Evolutionary conservation across 1,139 yeast species (phyloP), one percentile per base, ranked within the genome.

Genomic region (Protomyces inundatus): DNA sequence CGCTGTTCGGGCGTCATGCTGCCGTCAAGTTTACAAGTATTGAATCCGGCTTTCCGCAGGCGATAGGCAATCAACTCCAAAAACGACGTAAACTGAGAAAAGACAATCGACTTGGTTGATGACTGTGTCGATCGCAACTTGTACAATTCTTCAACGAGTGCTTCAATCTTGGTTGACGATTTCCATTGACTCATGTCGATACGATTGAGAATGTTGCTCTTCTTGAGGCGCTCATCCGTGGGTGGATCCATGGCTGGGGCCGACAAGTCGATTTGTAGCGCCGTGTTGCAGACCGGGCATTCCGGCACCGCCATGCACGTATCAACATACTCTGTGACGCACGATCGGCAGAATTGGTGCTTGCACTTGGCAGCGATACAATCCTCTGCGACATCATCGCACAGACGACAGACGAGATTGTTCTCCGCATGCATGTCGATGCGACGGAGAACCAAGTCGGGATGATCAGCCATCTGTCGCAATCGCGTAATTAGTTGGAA

Each of bases 401-500:
- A 95, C 35, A 93, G 75, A 69, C 89, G 95, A 73, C 98, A 93
- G 55, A 95, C 87, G 35, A 90, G 81, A 0, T 87, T 86, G 12
- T 90, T 90, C 23, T 79, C 80, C 1, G 71, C 74, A 4, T 73
- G 74, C 7, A 70, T 72, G 1, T 68, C 72, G 7, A 66, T 68
- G 63, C 80, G 79, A 51, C 78, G 74, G 72, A 93, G 78, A 0
- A 93, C 97, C 68, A 95, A 79, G 76, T 95, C 99, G 0, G 98
- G 98, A 74, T 93, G 99, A 74, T 95, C 98, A 0, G 98, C 98
- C 71, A 93, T 80, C 75, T 93, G 98, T 72, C 98, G 83, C 98
- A 93, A 93, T 71, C 98, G 80, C 0, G 98, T 95, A 70, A 93
- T 91, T 66, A 95, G 80, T 0, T 98, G 91, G 77, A 93, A 95